phyloP scores from a whole-genome alignment of 495 filamentous ascomycete genomes.

The Hypoxylon rickii region DNA sequence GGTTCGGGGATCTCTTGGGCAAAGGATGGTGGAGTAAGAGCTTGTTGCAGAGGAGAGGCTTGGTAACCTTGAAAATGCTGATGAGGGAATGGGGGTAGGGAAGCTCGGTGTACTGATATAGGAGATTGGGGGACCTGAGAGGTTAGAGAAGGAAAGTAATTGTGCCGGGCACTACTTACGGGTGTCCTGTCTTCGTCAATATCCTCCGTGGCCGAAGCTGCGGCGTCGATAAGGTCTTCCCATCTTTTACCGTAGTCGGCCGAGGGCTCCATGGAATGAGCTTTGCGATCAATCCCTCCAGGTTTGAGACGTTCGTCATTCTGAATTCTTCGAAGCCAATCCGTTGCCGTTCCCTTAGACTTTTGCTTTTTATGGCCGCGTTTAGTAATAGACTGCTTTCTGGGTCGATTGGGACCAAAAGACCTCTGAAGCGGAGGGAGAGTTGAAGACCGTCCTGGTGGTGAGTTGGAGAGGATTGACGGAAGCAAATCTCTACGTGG shows the following conservation, averaged over 20 bases:
- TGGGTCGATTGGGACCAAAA: conserved; percentile 64
- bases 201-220: conserved; percentile 88
- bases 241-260: conserved; percentile 83
- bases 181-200: conserved; percentile 84
- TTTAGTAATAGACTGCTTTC: conserved; percentile 84
- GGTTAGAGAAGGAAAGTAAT: conserved; percentile 44
- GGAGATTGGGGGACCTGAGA: conserved; percentile 69
- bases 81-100: conserved; percentile 71
- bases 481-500: conserved; percentile 72
- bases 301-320: conserved; percentile 61
- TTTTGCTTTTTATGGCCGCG: conserved; percentile 75
- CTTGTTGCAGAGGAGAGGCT: conserved; percentile 83
- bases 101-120: conserved; percentile 70
- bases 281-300: conserved; percentile 77
- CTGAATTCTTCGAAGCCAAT: conserved; percentile 56
- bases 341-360: conserved; percentile 62
- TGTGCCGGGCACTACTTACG: conserved; percentile 56
- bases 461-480: conserved; percentile 78
- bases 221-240: conserved; percentile 93
- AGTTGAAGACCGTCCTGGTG: conserved; percentile 84
- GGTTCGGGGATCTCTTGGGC: conserved; percentile 68
- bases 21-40: conserved; percentile 80
- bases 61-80: conserved; percentile 73
- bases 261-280: conserved; percentile 80
- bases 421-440: conserved; percentile 77